Base-by-base conservation (phyloP, 176 grass and related monocot genomes). In the Bonia amplexicaulis region DNA sequence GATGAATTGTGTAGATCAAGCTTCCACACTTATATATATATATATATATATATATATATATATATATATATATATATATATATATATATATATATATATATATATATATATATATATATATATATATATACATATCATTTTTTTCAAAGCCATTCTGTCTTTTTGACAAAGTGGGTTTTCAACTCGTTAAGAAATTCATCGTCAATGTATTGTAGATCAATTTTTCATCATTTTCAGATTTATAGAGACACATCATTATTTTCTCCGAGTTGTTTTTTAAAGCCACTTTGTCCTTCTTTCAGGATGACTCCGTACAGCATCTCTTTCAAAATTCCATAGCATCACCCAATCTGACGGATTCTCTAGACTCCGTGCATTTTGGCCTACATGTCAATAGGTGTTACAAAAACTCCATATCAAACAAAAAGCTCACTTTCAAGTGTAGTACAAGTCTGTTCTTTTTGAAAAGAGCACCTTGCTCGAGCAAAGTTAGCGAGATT, bases 321-420 rank as follows among this genome's bases (percentile, higher is more conserved):
- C 62, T 45, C 13, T 27, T 78, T 60, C 13, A 62, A 45, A 29
- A 27, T 62, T 61, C 15, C 44, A 35, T 13, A 35, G 14, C 16
- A 46, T 60, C 66, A 22, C 74, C 74, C 12, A 65, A 65, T 66
- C 45, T 45, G 44, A 66, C 17, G 29, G 61, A 66, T 35, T 11
- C 10, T 80, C 44, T 20, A 49, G 62, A 80, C 35, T 66, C 42
- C 64, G 10, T 66, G 60, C 60, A 35, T 22, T 35, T 31, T 64
- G 59, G 40, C 60, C 77, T 65, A 79, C 42, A 31, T 82, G 57
- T 61, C 80, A 48, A 54, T 83, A 27, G 68, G 42, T 72, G 57
- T 60, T 25, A 25, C 6, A 60, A 60, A 60, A 60, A 25, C 10
- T 60, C n/a, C 57, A 44, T 44, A 45, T 9, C 67, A n/a, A 41